Conservation (phyloP, 108 stramenopile species). For the Conticribra weissflogii region DNA sequence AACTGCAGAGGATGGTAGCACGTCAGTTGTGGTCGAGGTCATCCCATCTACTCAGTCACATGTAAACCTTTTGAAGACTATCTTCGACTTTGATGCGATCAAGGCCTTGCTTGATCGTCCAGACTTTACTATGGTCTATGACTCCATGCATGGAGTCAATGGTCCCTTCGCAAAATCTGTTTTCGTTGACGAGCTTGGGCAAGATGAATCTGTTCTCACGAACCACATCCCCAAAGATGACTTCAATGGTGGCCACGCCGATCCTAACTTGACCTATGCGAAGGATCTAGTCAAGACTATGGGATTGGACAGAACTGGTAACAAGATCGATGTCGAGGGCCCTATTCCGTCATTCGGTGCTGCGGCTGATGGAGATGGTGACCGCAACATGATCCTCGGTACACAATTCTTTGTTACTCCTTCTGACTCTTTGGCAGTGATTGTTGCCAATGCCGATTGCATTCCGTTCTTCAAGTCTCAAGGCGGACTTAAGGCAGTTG, state of each 20-base stretch:
- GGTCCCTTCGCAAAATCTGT: constrained; percentile 96
- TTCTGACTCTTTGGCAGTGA: constrained; percentile 97
- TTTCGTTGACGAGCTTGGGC: constrained; percentile 95
- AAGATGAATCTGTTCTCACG: constrained; percentile 75
- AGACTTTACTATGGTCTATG: constrained; percentile 97
- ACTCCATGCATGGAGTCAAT: constrained; percentile 98
- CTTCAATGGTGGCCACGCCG: constrained; percentile 98
- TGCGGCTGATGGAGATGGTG: constrained; percentile 99
- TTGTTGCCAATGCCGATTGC: constrained; percentile 94
- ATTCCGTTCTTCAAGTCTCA: constrained; percentile 97
- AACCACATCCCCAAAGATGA: constrained; percentile 95
- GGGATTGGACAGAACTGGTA: constrained; percentile 91
- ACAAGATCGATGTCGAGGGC: constrained; percentile 73
- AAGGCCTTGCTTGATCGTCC: constrained; percentile 88
- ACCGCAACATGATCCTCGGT: constrained; percentile 99
- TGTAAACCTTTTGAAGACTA: constrained; percentile 90
- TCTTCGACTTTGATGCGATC: constrained; percentile 97
- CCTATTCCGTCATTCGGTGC: constrained; percentile 96
- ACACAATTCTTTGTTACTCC: constrained; percentile 99
- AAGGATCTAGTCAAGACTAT: constrained; percentile 93
- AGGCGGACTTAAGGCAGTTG: constrained; percentile 97
- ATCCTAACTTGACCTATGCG: constrained; percentile 99
- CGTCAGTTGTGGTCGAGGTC: constrained; percentile 90
- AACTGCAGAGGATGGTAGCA: constrained; percentile 74
- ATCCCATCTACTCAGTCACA: constrained; percentile 84